These are phyloP conservation scores for Camelina neglecta DNA, from an alignment of 345 rosid genomes.

Conservation along the genomic window DNA sequence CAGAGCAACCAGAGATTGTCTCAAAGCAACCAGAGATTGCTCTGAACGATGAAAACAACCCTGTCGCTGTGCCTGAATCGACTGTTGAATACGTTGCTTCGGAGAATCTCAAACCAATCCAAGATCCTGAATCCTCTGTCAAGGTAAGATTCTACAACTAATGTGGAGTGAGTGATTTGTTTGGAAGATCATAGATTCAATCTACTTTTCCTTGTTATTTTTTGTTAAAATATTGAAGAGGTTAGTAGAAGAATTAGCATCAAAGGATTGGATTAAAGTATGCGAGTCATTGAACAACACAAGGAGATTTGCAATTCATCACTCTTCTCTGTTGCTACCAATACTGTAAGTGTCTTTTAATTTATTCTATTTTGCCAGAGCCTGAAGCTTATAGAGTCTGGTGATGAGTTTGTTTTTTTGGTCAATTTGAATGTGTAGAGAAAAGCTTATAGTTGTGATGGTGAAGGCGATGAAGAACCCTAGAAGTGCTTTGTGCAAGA, in stretches of 20 bases:
- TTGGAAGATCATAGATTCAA: neutral
- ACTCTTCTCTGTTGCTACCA: constrained; percentile 68
- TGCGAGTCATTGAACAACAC: constrained; percentile 70
- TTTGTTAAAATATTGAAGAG: constrained; percentile 43
- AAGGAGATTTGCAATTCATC: constrained; percentile 68
- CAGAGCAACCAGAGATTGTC: constrained; percentile 47
- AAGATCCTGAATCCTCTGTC: constrained; percentile 58
- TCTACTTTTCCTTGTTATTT: neutral
- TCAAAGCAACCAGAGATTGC: constrained; percentile 47
- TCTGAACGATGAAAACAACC: constrained; percentile 67
- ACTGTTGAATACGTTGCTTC: constrained; percentile 69
- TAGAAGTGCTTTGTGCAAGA: constrained; percentile 91
- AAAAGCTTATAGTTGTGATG: constrained; percentile 67
- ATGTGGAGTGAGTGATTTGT: no score
- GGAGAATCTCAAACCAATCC: constrained; percentile 56
- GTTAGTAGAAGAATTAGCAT: constrained; percentile 65
- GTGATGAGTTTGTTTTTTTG: neutral
- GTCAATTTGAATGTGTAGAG: constrained; percentile 49
- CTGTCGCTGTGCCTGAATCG: constrained; percentile 50
- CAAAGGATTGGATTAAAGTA: constrained; percentile 75
- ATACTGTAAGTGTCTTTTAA: constrained; percentile 49
- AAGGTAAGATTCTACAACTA: constrained; percentile 42
- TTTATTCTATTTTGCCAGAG: neutral
- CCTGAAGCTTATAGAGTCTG: neutral
- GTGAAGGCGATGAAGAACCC: constrained; percentile 92